Evolutionary conservation across 306 rosid species (phyloP).

Genomic region (Acacia acuminata): DNA sequence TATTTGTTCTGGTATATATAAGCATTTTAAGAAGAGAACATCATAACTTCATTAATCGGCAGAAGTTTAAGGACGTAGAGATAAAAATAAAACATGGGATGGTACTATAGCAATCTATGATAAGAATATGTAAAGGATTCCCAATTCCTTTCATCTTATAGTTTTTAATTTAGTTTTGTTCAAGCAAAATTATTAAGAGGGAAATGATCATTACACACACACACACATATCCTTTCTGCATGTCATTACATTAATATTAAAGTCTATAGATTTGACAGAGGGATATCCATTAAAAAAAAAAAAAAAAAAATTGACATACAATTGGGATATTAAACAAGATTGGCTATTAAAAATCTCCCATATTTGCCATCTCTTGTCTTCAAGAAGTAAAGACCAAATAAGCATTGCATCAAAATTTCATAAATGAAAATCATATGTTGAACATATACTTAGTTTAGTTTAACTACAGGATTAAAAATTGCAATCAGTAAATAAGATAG

Average conservation of each 20-base stretch:
- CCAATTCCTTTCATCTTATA: neutral
- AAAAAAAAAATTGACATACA: neutral
- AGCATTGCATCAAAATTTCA: conserved; percentile 1
- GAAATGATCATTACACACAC: neutral
- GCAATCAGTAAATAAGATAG: conserved; percentile 33
- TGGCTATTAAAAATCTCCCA: neutral
- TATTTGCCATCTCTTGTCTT: neutral
- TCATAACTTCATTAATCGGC: neutral
- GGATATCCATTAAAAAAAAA: neutral
- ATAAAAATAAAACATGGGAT: too few relatives aligned
- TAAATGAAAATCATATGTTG: neutral
- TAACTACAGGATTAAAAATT: neutral
- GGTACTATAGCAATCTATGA: neutral
- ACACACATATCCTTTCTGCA: neutral
- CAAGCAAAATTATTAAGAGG: neutral
- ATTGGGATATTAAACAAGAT: neutral
- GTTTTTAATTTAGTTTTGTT: neutral
- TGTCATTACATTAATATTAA: neutral
- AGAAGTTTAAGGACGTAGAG: neutral
- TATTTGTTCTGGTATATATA: neutral
- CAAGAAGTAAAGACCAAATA: conserved; percentile 18
- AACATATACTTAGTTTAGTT: conserved; percentile 15
- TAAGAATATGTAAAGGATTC: neutral
- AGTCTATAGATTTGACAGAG: neutral
- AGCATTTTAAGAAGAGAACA: conserved; percentile 9